Evolutionary conservation across 805 yeast genomes (phyloP), one percentile per base, ranked within the genome.

Genomic region (Naumovozyma baii): DNA sequence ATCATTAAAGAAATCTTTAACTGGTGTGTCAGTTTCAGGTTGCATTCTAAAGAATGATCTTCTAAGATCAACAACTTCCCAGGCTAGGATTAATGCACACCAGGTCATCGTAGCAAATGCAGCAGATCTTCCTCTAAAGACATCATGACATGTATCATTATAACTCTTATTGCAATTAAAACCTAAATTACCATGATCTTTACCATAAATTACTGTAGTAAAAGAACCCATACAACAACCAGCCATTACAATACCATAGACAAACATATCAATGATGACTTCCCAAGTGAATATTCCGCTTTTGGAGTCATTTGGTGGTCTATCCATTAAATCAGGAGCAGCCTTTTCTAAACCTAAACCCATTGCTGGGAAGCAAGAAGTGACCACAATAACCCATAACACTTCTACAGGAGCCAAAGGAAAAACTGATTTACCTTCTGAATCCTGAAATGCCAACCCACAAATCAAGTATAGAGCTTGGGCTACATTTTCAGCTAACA

Each of bases 351-450:
- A 94, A 45, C 98, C 98, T 36, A 90, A 68, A 0, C 95, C 85
- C 69, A 90, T 96, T 1, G 97, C 97, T 2, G 98, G 98, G 31
- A 96, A 96, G 7, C 97, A 96, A 60, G 94, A 96, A 86, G 94
- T 90, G 39, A 90, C 73, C 40, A 90, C 92, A 61, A 90, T 90
- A 57, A 90, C 85, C 96, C 97, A 90, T 54, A 90, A 67, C 49
- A 90, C 92, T 69, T 90, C 97, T 88, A 90, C 92, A 18, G 98
- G 95, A 50, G 94, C 90, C 50, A 90, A 70, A 5, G 98, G 96
- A 66, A 85, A 85, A 4, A 86, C 95, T 3, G 94, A 83, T 41
- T 67, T 68, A 2, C 74, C 78, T 30, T 72, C 63, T 0, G 61
- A 31, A 54, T 86, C 88, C 35, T 94, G 92, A 45, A 90, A 73